Evolutionary conservation across 1,139 yeast species (phyloP), one percentile per base, ranked within the genome.

Genomic region (Blastobotrys indianensis): DNA sequence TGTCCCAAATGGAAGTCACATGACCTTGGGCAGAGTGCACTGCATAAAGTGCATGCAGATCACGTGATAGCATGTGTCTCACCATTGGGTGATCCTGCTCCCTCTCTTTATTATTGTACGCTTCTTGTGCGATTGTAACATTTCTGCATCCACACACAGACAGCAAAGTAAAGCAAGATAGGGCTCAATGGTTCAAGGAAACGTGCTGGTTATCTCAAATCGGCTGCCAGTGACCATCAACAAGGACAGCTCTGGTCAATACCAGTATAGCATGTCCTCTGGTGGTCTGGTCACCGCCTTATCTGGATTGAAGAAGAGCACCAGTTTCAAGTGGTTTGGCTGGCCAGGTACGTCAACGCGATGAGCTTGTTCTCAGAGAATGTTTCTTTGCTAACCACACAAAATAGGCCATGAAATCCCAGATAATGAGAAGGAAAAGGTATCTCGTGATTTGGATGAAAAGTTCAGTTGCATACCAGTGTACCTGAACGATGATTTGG

Each of bases 201-300:
- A 85, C 66, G 94, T 92, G 17, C 68, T 94, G 42, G 97, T 94
- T 11, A 95, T 94, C 2, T 88, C 97, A 10, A 94, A 94, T 65
- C 74, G 99, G 59, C 76, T 94, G 50, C 98, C 98, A 0, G 97
- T 92, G 42, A 92, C 98, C 1, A 86, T 90, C 59, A 80, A 76
- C 52, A 74, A 86, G 49, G 68, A 69, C 32, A 88, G 85, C 0
- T 73, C 80, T 41, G 85, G 84, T 56, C 77, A 76, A 47, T 85
- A 85, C 63, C 62, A 67, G 46, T 82, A 82, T 60, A 70, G 81
- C 44, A 86, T 92, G 97, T 88, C 97, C 10, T 85, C 96, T 2
- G 99, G 99, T 13, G 99, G 99, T 1, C 75, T 94, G 44, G 98
- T 94, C 30, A 87, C 97, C 1, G 98, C 97, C 0, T 70, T 94